Percentiles rank a stretch among this genome's conserved stretches.
Conservation (phyloP, 345 rosid genomes). For the Populus pruinosa region DNA sequence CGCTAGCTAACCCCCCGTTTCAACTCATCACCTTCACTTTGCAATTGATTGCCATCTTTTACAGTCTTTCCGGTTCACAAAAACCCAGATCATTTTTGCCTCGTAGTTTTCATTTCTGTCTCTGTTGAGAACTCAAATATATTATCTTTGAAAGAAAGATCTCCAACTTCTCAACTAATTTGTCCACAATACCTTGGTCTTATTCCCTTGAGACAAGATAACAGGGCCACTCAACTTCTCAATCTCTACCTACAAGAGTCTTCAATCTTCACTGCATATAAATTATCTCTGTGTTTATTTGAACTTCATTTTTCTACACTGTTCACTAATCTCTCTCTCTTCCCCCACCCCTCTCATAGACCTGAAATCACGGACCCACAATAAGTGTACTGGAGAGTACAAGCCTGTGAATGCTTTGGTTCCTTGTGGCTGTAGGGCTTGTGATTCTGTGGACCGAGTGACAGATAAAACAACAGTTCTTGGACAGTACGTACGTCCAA, state of each 20-base stretch:
- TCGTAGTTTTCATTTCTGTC: not conserved
- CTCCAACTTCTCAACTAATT: not conserved
- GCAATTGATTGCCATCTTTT: not conserved
- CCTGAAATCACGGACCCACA: constrained; percentile 34
- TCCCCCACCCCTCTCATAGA: not conserved
- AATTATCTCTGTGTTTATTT: not conserved
- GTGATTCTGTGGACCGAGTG: constrained; percentile 28
- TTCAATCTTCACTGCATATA: not conserved
- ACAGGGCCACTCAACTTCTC: not conserved
- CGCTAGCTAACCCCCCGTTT: not conserved
- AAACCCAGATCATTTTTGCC: not conserved
- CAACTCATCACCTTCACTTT: not conserved
- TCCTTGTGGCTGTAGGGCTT: constrained; percentile 24
- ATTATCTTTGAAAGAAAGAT: constrained; percentile 4
- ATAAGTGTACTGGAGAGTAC: constrained; percentile 30
- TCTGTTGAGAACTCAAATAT: not conserved
- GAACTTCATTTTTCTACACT: not conserved
- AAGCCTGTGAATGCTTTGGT: constrained; percentile 23
- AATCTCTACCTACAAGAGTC: not conserved
- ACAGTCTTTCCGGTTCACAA: not conserved
- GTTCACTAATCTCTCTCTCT: constrained; percentile 10
- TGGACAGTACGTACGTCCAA: constrained; percentile 8
- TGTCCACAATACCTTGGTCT: not conserved
- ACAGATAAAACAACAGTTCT: constrained; percentile 1
- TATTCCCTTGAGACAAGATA: not conserved